These are phyloP conservation scores for Candida tammaniensis DNA, from an alignment of 805 yeast species.

Conservation along the genomic window DNA sequence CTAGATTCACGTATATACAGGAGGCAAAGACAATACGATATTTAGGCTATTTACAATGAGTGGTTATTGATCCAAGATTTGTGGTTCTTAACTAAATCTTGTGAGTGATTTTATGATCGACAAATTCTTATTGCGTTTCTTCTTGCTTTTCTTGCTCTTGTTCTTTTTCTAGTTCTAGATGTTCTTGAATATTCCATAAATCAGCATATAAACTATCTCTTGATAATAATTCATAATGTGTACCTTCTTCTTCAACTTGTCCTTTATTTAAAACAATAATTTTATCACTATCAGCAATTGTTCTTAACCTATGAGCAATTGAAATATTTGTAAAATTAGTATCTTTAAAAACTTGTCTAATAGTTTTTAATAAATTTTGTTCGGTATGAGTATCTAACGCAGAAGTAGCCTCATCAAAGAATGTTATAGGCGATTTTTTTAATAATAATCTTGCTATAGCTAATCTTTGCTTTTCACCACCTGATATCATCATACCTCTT, in stretches of 20 bases:
- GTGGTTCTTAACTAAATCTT: too few relatives aligned
- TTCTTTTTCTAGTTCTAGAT: conserved; percentile 50
- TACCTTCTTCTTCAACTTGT: conserved; percentile 81
- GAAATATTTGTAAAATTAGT: conserved; percentile 74
- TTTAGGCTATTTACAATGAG: too few relatives aligned
- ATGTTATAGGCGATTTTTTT: conserved; percentile 84
- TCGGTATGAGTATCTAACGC: conserved; percentile 97
- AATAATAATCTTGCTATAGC: conserved; percentile 90
- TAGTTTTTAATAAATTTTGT: conserved; percentile 73
- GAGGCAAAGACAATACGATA: too few relatives aligned
- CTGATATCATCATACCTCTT: conserved; percentile 97
- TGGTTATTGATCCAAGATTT: too few relatives aligned
- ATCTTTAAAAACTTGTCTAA: conserved; percentile 57
- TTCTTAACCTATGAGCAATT: conserved; percentile 91
- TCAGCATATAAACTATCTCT: conserved; percentile 66
- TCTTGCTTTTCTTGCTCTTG: conserved; percentile 9
- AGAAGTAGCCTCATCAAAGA: conserved; percentile 95
- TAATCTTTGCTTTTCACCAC: conserved; percentile 96
- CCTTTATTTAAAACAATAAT: conserved; percentile 86
- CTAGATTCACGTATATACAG: too few relatives aligned
- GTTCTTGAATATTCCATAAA: conserved; percentile 92
- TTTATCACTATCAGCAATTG: conserved; percentile 91
- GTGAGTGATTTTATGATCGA: too few relatives aligned
- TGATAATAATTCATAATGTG: conserved; percentile 61
- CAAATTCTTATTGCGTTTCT: too few relatives aligned